phyloP scores from a whole-genome alignment of 169 alveolate genomes.

The Plasmodium vinckei region DNA sequence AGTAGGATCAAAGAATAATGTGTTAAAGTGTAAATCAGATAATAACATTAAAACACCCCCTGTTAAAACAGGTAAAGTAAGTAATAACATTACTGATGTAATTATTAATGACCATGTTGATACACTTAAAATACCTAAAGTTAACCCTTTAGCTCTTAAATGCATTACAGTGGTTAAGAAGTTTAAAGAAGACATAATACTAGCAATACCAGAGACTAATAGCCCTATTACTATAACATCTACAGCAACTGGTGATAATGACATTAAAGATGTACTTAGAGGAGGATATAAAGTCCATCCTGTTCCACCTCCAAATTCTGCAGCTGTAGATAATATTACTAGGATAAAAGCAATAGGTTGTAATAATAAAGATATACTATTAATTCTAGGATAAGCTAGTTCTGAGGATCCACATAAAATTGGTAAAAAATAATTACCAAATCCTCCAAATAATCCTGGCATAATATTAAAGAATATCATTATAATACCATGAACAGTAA shows the following conservation, averaged over 20 bases:
- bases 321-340: conserved; percentile 55
- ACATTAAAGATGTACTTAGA: conserved; percentile 36
- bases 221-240: conserved; percentile 50
- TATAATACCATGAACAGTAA: conserved; percentile 84
- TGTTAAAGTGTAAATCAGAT: conserved; percentile 78
- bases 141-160: conserved; percentile 34
- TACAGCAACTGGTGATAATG: conserved; percentile 24
- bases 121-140: conserved; percentile 27
- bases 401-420: conserved; percentile 84
- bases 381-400: conserved; percentile 86
- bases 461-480: conserved; percentile 85
- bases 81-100: conserved; percentile 55
- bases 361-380: conserved; percentile 80
- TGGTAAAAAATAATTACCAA: conserved; percentile 85
- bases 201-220: conserved; percentile 48
- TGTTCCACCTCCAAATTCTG: conserved; percentile 61
- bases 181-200: conserved; percentile 57
- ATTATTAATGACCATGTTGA: conserved; percentile 51
- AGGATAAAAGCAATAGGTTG: conserved; percentile 58
- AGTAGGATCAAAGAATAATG: conserved; percentile 82
- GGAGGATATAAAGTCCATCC: conserved; percentile 77
- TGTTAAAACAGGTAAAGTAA: conserved; percentile 81
- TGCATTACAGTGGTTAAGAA: conserved; percentile 36
- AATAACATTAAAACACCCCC: conserved; percentile 81
- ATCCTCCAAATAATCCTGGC: conserved; percentile 87